Evolutionary conservation across 257 asterid genomes (phyloP), one percentile per base, ranked within the genome.

Genomic region (Thymus quinquecostatus): DNA sequence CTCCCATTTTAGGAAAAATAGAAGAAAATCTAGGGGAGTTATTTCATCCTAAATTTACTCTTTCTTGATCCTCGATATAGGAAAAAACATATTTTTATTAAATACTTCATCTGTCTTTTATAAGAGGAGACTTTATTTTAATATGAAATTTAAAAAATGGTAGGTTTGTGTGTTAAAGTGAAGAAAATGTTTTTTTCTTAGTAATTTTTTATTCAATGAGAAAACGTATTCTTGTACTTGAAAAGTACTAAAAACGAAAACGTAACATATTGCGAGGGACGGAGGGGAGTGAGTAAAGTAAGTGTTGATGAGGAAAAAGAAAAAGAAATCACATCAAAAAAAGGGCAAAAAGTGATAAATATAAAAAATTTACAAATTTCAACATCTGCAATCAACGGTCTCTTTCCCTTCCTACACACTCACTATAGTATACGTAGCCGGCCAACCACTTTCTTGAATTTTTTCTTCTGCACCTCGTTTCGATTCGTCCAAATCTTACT

Each of bases 361-460:
- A 30, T 57, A 14, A 43, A 21, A 58, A 47, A 29, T 27, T 66
- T 43, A 66, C 65, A 41, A 49, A 28, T 66, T 64, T 67, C 78
- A 72, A 77, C 75, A 47, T 55, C 66, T 55, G 6, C 62, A 63
- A 48, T 73, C 57, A 60, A 73, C 69, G 13, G 55, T 44, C 79
- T 14, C 57, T 43, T 55, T 69, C 33, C 47, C 56, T 55, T 64
- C 63, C 8, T 6, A 6, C 66, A 30, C 68, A 33, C 3, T 41
- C 11, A 2, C 47, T 44, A 1, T 28, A 10, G 1, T 58, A 48
- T 11, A 38, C 65, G 6, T 48, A 51, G 70, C 73, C 74, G 56
- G 58, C 75, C 76, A 73, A 73, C 76, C 30, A 64, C 73, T 78
- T 78, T 73, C 43, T 63, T 56, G 30, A 63, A 55, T 56, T 56